phyloP scores from a whole-genome alignment of 1,284 basidiomycete species.

The Macrocystidia cucumis region DNA sequence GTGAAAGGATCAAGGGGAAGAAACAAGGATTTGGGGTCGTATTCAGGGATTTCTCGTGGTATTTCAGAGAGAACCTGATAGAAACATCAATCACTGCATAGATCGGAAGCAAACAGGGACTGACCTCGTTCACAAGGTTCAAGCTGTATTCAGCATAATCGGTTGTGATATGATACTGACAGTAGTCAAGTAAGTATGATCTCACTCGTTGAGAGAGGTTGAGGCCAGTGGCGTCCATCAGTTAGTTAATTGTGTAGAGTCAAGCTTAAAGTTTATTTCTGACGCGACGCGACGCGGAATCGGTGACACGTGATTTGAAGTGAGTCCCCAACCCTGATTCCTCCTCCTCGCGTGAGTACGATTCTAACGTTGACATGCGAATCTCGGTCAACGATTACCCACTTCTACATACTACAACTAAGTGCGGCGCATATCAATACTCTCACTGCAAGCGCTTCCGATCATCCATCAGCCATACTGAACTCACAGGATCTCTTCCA shows the following conservation, averaged over 20 bases:
- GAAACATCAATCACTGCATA: slow-evolving; percentile 1
- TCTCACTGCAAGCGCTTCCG: no score
- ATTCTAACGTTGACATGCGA: no score
- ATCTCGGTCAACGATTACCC: no score
- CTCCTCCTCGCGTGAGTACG: no score
- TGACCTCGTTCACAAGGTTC: slow-evolving; percentile 36
- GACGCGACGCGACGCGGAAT: slow-evolving; percentile 5
- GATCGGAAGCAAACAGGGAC: slow-evolving; percentile 9
- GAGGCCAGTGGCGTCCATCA: slow-evolving; percentile 41
- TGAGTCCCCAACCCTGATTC: no score
- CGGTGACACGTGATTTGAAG: not conserved
- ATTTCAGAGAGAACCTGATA: slow-evolving; percentile 35
- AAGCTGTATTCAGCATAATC: slow-evolving; percentile 51
- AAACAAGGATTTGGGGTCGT: slow-evolving; percentile 40
- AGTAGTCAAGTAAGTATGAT: slow-evolving; percentile 45
- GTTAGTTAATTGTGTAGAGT: slow-evolving; percentile 34
- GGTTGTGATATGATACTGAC: slow-evolving; percentile 41
- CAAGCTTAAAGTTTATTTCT: slow-evolving; percentile 35
- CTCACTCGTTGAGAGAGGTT: slow-evolving; percentile 48
- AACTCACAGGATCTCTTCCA: no score
- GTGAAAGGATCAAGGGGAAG: slow-evolving; percentile 45
- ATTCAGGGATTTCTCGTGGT: slow-evolving; percentile 33
- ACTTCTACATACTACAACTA: no score
- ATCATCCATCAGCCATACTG: no score
- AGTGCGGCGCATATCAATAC: no score